Conservation (phyloP, 2,329 filamentous ascomycete species). For the Westerdykella sp. region DNA sequence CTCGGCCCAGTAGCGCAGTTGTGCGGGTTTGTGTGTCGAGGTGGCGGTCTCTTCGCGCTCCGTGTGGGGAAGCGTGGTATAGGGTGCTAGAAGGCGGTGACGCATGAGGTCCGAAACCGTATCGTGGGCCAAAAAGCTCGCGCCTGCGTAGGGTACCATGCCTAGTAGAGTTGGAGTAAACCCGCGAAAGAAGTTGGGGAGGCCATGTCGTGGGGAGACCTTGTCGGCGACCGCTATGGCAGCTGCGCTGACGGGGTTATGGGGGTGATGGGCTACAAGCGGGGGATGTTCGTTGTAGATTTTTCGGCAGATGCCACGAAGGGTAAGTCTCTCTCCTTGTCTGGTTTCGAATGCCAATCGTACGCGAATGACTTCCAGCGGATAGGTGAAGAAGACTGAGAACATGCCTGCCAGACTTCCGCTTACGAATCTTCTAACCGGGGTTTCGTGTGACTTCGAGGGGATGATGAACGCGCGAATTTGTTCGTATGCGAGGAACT, state of each 20-base stretch:
- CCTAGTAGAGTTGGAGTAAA: constrained; percentile 85
- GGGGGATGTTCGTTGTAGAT: constrained; percentile 73
- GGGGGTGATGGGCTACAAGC: constrained; percentile 18
- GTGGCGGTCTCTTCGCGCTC: constrained; percentile 33
- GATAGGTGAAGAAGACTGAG: constrained; percentile 94
- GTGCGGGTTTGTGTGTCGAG: constrained; percentile 54
- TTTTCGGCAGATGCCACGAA: constrained; percentile 70
- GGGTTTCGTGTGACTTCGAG: constrained; percentile 67
- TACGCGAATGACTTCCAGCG: constrained; percentile 85
- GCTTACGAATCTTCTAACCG: constrained; percentile 65
- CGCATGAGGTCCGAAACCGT: constrained; percentile 80
- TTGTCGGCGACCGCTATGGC: constrained; percentile 44
- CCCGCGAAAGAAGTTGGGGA: constrained; percentile 91
- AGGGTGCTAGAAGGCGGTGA: constrained; percentile 56
- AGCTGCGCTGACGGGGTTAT: constrained; percentile 37
- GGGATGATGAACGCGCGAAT: constrained; percentile 75
- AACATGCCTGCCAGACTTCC: constrained; percentile 76
- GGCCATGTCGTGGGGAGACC: constrained; percentile 57
- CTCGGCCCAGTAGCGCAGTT: constrained; percentile 80
- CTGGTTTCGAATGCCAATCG: constrained; percentile 93
- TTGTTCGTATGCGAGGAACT: constrained; percentile 97
- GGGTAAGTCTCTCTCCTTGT: constrained; percentile 59
- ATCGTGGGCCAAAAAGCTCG: constrained; percentile 94
- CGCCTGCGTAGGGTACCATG: constrained; percentile 94
- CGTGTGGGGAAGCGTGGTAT: constrained; percentile 67